Evolutionary conservation across 345 rosid genomes (phyloP).

Genomic region (Rhizophora mangle): DNA sequence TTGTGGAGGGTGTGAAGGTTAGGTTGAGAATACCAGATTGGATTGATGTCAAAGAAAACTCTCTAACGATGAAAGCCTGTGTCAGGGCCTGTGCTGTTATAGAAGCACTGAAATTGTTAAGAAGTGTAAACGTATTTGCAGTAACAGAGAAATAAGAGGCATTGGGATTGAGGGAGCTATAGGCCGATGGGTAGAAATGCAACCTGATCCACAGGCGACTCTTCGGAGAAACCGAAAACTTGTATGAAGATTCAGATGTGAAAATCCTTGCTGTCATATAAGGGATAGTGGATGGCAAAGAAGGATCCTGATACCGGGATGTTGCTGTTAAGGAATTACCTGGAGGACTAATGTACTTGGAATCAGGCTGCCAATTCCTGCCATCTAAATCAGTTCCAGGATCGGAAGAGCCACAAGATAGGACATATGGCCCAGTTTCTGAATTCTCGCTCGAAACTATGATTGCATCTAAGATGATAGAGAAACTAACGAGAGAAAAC

Average conservation of each 20-base stretch:
- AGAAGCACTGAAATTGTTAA: conserved; percentile 29
- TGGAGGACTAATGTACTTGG: conserved; percentile 8
- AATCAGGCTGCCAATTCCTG: conserved; percentile 26
- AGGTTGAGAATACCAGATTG: conserved; percentile 15
- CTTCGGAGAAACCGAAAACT: conserved; percentile 18
- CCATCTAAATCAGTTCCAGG: conserved; percentile 21
- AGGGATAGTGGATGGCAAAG: conserved; percentile 26
- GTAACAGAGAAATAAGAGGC: conserved; percentile 18
- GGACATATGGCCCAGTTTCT: conserved; percentile 17
- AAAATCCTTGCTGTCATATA: conserved; percentile 30
- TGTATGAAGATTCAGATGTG: conserved; percentile 12
- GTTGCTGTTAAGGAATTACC: conserved; percentile 12
- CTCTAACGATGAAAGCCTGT: conserved; percentile 24
- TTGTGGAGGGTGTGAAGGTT: conserved; percentile 22
- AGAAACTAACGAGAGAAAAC: conserved; percentile 5
- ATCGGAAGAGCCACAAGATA: conserved; percentile 19
- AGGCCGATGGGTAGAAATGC: conserved; percentile 27
- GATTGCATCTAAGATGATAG: background rate
- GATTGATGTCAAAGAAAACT: conserved; percentile 14
- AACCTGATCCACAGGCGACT: conserved; percentile 25
- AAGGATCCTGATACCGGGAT: conserved; percentile 22
- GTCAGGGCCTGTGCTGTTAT: conserved; percentile 25
- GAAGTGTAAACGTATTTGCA: conserved; percentile 20
- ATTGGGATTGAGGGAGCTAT: conserved; percentile 21
- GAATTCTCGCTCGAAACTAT: conserved; percentile 1